A percentile compares a stretch with the other conserved stretches of the same genome.
These are phyloP conservation scores for Sporisorium exsertum DNA, from an alignment of 1,284 basidiomycete species.

Conservation along the genomic window DNA sequence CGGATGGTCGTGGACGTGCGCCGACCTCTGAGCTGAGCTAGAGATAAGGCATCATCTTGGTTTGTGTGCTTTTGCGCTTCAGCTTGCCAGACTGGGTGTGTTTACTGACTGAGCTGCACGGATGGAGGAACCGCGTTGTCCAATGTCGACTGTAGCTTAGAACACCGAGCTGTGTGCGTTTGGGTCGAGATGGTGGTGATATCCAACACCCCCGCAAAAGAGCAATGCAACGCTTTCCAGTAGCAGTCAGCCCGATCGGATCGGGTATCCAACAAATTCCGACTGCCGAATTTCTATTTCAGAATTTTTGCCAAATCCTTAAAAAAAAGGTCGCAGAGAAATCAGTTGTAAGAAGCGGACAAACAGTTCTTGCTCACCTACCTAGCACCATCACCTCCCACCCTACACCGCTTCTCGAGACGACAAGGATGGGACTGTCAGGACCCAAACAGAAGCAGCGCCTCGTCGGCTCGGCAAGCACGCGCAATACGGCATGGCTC, in stretches of 20 bases:
- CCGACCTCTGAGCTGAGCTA: conserved; percentile 2
- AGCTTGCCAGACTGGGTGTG: conserved; percentile 1
- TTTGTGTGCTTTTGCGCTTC: neutral
- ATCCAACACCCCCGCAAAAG: conserved; percentile 14
- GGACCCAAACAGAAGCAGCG: conserved; percentile 65
- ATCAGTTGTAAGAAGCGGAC: conserved; percentile 5
- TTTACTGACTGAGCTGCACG: neutral
- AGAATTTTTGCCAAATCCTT: neutral
- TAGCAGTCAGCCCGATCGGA: conserved; percentile 14
- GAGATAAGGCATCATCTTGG: conserved; percentile 6
- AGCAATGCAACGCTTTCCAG: neutral
- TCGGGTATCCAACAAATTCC: conserved; percentile 15
- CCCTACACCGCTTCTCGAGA: neutral
- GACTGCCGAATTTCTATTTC: conserved; percentile 25
- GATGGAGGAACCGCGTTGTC: neutral
- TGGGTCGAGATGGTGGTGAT: conserved; percentile 5
- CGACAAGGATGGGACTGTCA: conserved; percentile 61
- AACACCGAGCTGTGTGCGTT: neutral
- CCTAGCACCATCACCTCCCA: neutral
- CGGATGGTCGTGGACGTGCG: neutral
- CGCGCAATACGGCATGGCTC: conserved; percentile 64
- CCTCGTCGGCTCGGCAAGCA: conserved; percentile 61
- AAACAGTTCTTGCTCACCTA: neutral
- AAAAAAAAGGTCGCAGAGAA: neutral
- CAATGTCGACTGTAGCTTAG: neutral